phyloP scores from a whole-genome alignment of 2,329 filamentous ascomycete species.

The Tricladium varicosporioides region DNA sequence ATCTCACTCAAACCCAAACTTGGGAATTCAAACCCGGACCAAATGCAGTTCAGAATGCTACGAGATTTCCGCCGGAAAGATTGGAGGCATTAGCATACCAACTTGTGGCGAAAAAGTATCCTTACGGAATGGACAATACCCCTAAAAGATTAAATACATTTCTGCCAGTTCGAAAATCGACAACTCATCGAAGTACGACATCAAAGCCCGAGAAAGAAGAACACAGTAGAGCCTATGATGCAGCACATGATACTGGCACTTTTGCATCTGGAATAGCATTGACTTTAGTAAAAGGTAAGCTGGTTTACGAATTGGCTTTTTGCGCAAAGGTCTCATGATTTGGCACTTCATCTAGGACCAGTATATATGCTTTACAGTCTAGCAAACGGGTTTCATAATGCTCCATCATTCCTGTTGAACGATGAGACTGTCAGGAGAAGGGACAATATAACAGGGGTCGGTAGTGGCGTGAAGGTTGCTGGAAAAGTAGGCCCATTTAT shows the following conservation, averaged over 20 bases:
- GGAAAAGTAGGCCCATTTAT: constrained; percentile 36
- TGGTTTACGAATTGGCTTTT: background rate
- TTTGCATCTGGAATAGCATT: constrained; percentile 18
- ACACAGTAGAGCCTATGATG: constrained; percentile 21
- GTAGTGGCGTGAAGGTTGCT: constrained; percentile 60
- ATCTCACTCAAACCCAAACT: background rate
- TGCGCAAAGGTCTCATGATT: background rate
- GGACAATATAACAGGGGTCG: constrained; percentile 60
- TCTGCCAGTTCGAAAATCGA: background rate
- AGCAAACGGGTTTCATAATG: constrained; percentile 69
- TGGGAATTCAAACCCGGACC: background rate
- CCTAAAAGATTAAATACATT: constrained; percentile 8
- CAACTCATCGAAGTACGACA: background rate
- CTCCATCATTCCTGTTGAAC: constrained; percentile 62
- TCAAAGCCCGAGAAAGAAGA: constrained; percentile 9
- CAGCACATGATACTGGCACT: constrained; percentile 18
- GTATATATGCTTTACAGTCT: constrained; percentile 55
- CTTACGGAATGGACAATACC: constrained; percentile 1
- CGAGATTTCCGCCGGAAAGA: constrained; percentile 15
- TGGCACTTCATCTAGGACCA: constrained; percentile 14
- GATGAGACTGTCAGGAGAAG: constrained; percentile 61
- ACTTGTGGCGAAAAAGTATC: constrained; percentile 20
- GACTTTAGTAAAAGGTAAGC: constrained; percentile 17
- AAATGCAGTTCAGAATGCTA: constrained; percentile 18
- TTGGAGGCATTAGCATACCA: constrained; percentile 22